Evolutionary conservation across 192 early-diverging fungal genomes (phyloP).

Genomic region (Cladochytrium replicatum): DNA sequence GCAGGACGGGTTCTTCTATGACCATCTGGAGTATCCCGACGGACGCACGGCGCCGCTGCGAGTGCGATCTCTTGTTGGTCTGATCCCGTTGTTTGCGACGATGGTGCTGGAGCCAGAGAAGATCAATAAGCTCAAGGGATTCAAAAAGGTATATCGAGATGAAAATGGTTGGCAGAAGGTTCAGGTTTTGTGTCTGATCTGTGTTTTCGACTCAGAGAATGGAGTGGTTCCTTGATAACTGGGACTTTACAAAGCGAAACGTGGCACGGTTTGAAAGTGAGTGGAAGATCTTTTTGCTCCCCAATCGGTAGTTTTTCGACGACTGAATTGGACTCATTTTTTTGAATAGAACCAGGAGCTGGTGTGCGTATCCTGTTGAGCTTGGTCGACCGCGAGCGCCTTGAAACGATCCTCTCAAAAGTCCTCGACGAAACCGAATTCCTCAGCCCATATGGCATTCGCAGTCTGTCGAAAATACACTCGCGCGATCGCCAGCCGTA

Average conservation of each 20-base stretch:
- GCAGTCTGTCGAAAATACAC: constrained; percentile 38
- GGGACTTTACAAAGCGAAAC: constrained; percentile 17
- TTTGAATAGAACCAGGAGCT: constrained; percentile 5
- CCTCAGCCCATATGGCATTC: constrained; percentile 34
- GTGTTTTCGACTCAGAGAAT: too few species aligned
- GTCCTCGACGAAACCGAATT: constrained; percentile 45
- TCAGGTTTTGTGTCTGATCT: too few species aligned
- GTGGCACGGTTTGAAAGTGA: constrained; percentile 16
- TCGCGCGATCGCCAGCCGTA: constrained; percentile 32
- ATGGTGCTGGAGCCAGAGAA: constrained; percentile 30
- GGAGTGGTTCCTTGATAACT: constrained; percentile 29
- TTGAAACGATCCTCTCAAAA: constrained; percentile 24
- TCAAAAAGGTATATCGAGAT: too few species aligned
- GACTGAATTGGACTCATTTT: neutral
- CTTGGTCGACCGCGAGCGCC: constrained; percentile 28
- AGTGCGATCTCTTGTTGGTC: constrained; percentile 39
- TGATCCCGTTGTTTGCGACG: constrained; percentile 35
- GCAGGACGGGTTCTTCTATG: constrained; percentile 42
- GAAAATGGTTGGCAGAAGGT: too few species aligned
- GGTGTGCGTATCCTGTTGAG: constrained; percentile 24
- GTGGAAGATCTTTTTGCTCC: neutral
- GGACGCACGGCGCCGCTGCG: constrained; percentile 33
- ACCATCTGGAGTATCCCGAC: constrained; percentile 34
- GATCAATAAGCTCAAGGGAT: constrained; percentile 13
- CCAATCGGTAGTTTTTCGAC: neutral